phyloP scores from a whole-genome alignment of 164 flowering plant species.

The Taxillus chinensis region DNA sequence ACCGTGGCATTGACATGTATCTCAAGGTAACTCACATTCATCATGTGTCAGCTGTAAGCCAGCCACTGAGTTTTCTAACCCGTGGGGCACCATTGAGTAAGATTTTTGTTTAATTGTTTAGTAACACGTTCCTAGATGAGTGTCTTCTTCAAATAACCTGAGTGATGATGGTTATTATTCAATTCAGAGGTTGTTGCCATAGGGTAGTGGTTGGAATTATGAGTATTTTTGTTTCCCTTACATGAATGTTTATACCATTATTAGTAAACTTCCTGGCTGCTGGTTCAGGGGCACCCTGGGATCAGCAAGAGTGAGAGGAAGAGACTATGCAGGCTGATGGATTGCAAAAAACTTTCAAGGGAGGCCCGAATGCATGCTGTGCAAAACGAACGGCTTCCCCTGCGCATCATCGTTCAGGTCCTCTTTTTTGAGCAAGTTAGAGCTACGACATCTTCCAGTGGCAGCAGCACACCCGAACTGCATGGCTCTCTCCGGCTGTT shows the following conservation, averaged over 20 bases:
- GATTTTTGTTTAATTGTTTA: no score
- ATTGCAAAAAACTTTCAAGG: constrained; percentile 59
- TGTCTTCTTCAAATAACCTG: no score
- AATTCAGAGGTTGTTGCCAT: no score
- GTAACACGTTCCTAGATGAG: no score
- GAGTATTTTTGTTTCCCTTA: no score
- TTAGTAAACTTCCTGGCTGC: no score
- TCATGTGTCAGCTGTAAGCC: no score
- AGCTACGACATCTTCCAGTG: constrained; percentile 29
- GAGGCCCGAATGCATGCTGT: constrained; percentile 70
- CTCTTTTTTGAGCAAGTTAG: constrained; percentile 70
- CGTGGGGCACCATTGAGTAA: no score
- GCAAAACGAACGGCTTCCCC: constrained; percentile 73
- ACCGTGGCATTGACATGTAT: constrained; percentile 73
- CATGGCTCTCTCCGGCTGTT: constrained; percentile 26
- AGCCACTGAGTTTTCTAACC: no score
- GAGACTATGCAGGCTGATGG: constrained; percentile 66
- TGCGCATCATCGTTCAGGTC: constrained; percentile 70
- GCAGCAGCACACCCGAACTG: constrained; percentile 34
- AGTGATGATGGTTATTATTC: no score
- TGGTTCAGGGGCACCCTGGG: constrained; percentile 56
- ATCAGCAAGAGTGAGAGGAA: constrained; percentile 64
- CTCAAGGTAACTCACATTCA: constrained; percentile 40
- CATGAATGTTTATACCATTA: no score
- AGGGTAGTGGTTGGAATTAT: no score